These are phyloP conservation scores for Yamadazyma triangularis DNA, from an alignment of 1,139 yeast genomes.

Conservation along the genomic window DNA sequence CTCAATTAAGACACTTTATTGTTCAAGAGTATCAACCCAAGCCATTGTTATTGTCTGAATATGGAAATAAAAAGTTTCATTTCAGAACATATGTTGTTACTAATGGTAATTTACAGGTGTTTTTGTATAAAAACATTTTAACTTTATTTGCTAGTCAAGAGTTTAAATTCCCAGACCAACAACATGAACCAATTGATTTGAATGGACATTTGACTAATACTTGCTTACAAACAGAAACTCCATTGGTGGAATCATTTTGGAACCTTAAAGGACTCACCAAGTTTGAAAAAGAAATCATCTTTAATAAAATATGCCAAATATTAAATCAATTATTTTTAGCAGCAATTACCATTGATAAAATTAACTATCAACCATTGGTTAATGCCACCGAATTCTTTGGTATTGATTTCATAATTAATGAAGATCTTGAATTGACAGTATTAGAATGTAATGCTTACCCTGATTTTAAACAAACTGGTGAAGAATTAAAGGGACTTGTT, in stretches of 20 bases:
- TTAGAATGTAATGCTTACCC: constrained; percentile 93
- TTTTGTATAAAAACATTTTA: constrained; percentile 72
- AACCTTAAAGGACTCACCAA: constrained; percentile 42
- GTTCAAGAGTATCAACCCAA: constrained; percentile 71
- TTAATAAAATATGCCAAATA: constrained; percentile 53
- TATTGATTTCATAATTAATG: constrained; percentile 74
- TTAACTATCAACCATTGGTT: constrained; percentile 82
- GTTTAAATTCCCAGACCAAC: constrained; percentile 34
- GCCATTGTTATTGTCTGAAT: constrained; percentile 62
- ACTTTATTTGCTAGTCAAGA: constrained; percentile 68
- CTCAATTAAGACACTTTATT: constrained; percentile 86
- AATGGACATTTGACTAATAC: constrained; percentile 87
- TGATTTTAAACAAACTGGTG: constrained; percentile 94
- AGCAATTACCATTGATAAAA: constrained; percentile 63
- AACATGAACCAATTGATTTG: constrained; percentile 41
- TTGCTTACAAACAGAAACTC: constrained; percentile 63
- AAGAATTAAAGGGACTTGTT: constrained; percentile 60
- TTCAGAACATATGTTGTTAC: constrained; percentile 82
- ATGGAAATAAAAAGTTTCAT: constrained; percentile 78
- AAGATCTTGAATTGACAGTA: constrained; percentile 49
- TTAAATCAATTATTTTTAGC: constrained; percentile 77
- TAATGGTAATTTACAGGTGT: constrained; percentile 68
- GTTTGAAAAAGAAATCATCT: constrained; percentile 30
- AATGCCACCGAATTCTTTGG: constrained; percentile 89
- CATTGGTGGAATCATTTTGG: constrained; percentile 65